Evolutionary conservation across 306 rosid species (phyloP), one percentile per base, ranked within the genome.

Genomic region (Vigna mungo): DNA sequence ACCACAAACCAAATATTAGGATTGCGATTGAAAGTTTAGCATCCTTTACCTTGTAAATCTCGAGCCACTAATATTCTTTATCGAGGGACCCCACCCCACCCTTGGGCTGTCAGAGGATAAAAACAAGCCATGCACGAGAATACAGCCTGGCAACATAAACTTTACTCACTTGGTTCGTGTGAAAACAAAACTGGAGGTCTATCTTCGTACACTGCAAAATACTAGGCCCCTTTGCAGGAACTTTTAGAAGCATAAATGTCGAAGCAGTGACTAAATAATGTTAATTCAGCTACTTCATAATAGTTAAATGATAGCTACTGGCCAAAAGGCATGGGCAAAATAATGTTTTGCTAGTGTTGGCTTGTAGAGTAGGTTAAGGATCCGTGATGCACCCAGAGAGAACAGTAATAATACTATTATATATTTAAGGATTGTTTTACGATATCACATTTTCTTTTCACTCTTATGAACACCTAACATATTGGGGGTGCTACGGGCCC

Each of bases 1-100:
- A 76, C 52, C 82, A 59, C 52, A 62, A 27, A 58, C 20, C 14
- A 71, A 71, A 20, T 75, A 77, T 69, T 48, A 43, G 54, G 64
- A 75, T 36, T 62, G 80, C 9, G 63, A 37, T 74, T 54, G 80
- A 71, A 67, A 36, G 27, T 81, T 20, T 53, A 67, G 80, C 7
- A 59, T 69, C 41, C 18, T 37, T 13, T 44, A 43, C 23, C 64
- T 34, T 54, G 49, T 30, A 84, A 75, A 72, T 68, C 72, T 44
- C 30, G 43, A 36, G 51, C 86, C 86, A 71, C 76, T 59, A 72
- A 81, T 56, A 82, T 75, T 82, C 82, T 70, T 54, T 55, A 68
- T 67, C 21, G 51, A 25, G 67, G 84, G 81, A 54, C 85, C 86
- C 85, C 73, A 81, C 85, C 86, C 85, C 73, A 81, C 81, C 52